Evolutionary conservation across 2,329 filamentous ascomycete genomes (phyloP), one percentile per base, ranked within the genome.

Genomic region (Verruconis gallopava): DNA sequence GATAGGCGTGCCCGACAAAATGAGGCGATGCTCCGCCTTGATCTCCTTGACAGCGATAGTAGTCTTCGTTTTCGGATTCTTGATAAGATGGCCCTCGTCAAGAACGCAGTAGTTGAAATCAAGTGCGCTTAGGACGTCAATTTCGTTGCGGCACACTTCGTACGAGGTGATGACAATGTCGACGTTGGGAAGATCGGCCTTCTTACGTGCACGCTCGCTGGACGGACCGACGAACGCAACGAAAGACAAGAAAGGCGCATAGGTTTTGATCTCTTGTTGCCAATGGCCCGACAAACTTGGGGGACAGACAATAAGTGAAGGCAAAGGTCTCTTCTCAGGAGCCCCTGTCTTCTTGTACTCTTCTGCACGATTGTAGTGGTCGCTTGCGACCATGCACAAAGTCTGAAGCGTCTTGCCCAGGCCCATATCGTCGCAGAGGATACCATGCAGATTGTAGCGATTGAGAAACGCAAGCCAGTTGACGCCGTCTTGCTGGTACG

Each of bases 401-500:
- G 93, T 98, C 60, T 98, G 91, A 9, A 98, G 67, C 1, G 91
- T 98, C 66, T 98, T 98, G 38, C 91, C 91, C 20, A 98, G 81
- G 55, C 91, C 91, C 91, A 98, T 98, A 59, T 98, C 91, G 55
- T 98, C 91, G 57, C 91, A 98, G 46, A 98, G 83, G 60, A 98
- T 95, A 38, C 91, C 91, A 53, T 98, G 93, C 1, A 98, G 75
- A 54, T 98, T 89, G 58, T 96, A 98, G 44, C 88, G 88, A 59
- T 98, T 98, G 51, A 98, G 78, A 65, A 98, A 98, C 44, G 93
- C 80, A 40, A 98, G 75, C 91, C 91, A 98, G 57, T 98, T 98
- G 56, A 98, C 89, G 58, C 91, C 91, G 42, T 98, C 91, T 61
- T 98, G 91, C 60, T 98, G 93, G 57, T 98, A 98, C 0, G 88